Evolutionary conservation across 1,139 yeast genomes (phyloP).

Genomic region (Sugiyamaella pinicola): DNA sequence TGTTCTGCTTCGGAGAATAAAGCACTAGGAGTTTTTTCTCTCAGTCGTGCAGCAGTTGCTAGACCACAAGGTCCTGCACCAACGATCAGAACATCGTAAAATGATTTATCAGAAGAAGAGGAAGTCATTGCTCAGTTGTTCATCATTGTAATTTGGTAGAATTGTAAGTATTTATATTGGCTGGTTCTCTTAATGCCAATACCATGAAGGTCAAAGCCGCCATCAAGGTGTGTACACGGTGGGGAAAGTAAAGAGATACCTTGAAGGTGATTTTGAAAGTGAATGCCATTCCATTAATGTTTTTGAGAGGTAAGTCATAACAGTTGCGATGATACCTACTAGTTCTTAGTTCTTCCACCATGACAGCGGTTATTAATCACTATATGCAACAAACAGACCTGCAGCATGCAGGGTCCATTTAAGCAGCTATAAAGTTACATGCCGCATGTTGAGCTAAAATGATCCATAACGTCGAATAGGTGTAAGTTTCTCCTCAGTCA

Average conservation of each 20-base stretch:
- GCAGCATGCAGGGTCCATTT: neutral
- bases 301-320: too few species aligned
- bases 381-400: neutral
- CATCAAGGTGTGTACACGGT: neutral
- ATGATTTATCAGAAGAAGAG: neutral
- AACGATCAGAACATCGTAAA: conserved; percentile 24
- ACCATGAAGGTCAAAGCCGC: neutral
- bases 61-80: conserved; percentile 30
- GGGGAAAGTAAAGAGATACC: too few species aligned
- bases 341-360: too few species aligned
- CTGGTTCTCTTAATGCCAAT: too few species aligned
- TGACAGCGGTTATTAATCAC: too few species aligned
- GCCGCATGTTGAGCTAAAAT: too few species aligned
- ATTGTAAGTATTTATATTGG: neutral
- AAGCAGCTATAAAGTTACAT: too few species aligned
- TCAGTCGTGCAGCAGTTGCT: conserved; percentile 27
- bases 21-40: conserved; percentile 27
- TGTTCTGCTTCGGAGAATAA: conserved; percentile 29
- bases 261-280: neutral
- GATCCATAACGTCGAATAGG: too few species aligned
- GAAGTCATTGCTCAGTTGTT: neutral
- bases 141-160: neutral
- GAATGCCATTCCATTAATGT: too few species aligned
- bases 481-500: too few species aligned
- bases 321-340: too few species aligned